Conservation (phyloP, 352 stramenopile species). For the Globisporangium iwayamae region DNA sequence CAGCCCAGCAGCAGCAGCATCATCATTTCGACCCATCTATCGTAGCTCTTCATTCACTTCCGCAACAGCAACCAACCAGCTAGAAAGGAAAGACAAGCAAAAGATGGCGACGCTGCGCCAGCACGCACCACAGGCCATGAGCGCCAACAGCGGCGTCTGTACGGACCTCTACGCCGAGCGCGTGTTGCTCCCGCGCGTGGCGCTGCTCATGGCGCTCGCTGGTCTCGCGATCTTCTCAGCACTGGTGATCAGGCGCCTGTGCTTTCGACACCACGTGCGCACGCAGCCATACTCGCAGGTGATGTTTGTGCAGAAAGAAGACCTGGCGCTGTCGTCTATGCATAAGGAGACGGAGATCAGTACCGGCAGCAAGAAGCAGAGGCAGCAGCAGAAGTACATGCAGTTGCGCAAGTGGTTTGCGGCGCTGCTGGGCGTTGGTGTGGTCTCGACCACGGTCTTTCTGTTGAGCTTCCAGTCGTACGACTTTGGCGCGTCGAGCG, state of each 20-base stretch:
- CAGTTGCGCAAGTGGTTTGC: constrained; percentile 23
- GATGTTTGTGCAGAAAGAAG: constrained; percentile 1
- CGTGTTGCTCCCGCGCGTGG: constrained; percentile 40
- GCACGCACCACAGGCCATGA: not conserved
- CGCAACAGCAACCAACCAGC: too few species aligned
- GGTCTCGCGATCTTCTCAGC: constrained; percentile 15
- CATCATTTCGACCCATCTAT: too few species aligned
- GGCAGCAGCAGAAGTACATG: not conserved
- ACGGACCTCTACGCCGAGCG: constrained; percentile 40
- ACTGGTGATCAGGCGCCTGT: constrained; percentile 12
- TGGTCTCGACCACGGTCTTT: constrained; percentile 35
- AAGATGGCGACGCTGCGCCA: not conserved
- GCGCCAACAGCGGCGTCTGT: constrained; percentile 10
- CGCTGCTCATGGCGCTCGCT: constrained; percentile 26
- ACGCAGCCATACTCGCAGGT: constrained; percentile 17
- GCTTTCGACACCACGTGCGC: constrained; percentile 12
- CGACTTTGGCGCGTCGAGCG: constrained; percentile 14
- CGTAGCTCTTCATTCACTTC: too few species aligned
- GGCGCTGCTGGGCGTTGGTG: constrained; percentile 24
- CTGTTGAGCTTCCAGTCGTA: constrained; percentile 38
- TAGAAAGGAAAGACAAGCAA: too few species aligned
- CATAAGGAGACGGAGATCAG: constrained; percentile 10
- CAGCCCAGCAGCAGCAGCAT: too few species aligned
- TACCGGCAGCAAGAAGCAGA: not conserved
- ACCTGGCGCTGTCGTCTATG: not conserved